Evolutionary conservation across 2,329 filamentous ascomycete species (phyloP).

Genomic region (Sordariomycetes sp.): DNA sequence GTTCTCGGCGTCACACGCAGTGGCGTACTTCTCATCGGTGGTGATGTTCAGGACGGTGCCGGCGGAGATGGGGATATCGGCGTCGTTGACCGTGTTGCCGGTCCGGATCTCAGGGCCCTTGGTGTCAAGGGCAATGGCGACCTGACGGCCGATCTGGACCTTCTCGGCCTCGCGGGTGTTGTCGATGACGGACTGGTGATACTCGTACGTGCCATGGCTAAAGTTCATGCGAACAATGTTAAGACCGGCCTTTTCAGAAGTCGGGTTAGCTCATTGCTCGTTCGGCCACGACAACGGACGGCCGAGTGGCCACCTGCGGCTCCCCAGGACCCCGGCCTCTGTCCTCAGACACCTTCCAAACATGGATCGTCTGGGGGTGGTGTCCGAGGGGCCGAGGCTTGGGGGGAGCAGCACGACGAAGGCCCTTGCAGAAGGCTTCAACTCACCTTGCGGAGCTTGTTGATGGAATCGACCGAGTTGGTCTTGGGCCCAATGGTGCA

Average conservation of each 20-base stretch:
- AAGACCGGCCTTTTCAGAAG: slow-evolving; percentile 57
- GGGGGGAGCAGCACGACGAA: not conserved
- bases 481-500: slow-evolving; percentile 99
- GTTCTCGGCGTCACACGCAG: slow-evolving; percentile 76
- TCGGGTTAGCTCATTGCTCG: not conserved
- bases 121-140: slow-evolving; percentile 86
- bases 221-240: slow-evolving; percentile 99
- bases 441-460: slow-evolving; percentile 61
- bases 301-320: no score
- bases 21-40: slow-evolving; percentile 87
- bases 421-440: not conserved
- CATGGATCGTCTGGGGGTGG: not conserved
- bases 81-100: slow-evolving; percentile 66
- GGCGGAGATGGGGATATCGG: slow-evolving; percentile 77
- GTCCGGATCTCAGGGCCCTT: slow-evolving; percentile 54
- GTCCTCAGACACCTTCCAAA: not conserved
- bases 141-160: slow-evolving; percentile 66
- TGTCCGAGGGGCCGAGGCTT: not conserved
- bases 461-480: slow-evolving; percentile 95
- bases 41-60: slow-evolving; percentile 90
- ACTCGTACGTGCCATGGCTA: slow-evolving; percentile 71
- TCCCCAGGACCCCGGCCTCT: no score
- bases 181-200: slow-evolving; percentile 97
- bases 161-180: slow-evolving; percentile 82
- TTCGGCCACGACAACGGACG: no score